Evolutionary conservation across 2,329 filamentous ascomycete genomes (phyloP).

Genomic region (Paracorniculantispora psalliotae): DNA sequence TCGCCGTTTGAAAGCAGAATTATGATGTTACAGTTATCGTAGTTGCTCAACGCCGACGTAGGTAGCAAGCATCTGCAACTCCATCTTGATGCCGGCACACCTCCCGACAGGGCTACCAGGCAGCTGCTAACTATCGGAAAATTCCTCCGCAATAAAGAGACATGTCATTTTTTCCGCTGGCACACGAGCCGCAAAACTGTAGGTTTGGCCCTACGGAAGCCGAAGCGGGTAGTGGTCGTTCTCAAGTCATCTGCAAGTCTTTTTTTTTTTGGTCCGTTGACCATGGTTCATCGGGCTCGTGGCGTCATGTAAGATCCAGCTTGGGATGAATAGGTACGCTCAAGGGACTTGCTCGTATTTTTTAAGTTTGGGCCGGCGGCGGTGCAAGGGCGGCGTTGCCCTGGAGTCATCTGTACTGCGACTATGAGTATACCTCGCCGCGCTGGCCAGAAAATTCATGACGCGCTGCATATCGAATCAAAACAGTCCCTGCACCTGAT

Average conservation of each 20-base stretch:
- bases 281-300: no score
- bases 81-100: neutral
- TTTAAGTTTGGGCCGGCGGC: neutral
- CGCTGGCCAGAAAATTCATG: neutral
- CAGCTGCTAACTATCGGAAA: neutral
- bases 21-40: neutral
- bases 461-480: neutral
- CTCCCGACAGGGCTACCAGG: neutral
- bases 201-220: neutral
- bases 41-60: neutral
- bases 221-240: neutral
- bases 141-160: neutral
- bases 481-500: neutral
- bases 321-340: conserved; percentile 4
- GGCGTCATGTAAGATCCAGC: neutral
- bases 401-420: neutral
- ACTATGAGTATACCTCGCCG: neutral
- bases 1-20: neutral
- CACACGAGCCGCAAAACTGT: neutral
- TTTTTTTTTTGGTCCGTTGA: no score
- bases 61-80: no score
- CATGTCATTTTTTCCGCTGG: neutral
- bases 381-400: neutral
- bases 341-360: neutral
- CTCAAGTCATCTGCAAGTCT: neutral